These are phyloP conservation scores for Aspergillus affinis DNA, from an alignment of 495 filamentous ascomycete species.

Conservation along the genomic window DNA sequence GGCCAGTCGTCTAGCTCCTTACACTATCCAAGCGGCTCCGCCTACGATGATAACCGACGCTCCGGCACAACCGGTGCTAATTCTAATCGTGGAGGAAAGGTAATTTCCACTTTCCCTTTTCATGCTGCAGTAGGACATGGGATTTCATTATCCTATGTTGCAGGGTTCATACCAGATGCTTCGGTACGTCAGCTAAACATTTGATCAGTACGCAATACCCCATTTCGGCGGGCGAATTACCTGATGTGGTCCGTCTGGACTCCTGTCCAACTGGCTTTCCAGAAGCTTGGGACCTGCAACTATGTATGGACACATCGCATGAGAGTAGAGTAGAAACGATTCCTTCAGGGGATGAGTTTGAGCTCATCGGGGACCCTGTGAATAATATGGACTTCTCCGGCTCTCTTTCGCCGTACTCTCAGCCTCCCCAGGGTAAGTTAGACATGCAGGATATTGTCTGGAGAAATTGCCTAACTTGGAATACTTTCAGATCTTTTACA, in stretches of 20 bases:
- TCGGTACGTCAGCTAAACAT: background rate
- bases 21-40: background rate
- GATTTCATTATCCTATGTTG: background rate
- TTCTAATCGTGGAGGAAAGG: background rate
- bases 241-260: background rate
- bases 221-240: background rate
- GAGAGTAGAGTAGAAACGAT: background rate
- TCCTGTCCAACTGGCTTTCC: background rate
- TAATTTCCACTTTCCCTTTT: background rate
- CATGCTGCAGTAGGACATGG: background rate
- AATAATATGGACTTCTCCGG: background rate
- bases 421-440: background rate
- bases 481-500: background rate
- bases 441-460: background rate
- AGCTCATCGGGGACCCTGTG: background rate
- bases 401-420: background rate
- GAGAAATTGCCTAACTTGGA: background rate
- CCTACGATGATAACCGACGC: background rate
- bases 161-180: background rate
- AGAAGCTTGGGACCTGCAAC: background rate
- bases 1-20: background rate
- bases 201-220: background rate
- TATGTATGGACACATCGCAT: background rate
- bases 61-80: background rate
- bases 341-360: background rate